Evolutionary conservation across 345 rosid species (phyloP), one percentile per base, ranked within the genome.

Genomic region (Hypericum androsaemum): DNA sequence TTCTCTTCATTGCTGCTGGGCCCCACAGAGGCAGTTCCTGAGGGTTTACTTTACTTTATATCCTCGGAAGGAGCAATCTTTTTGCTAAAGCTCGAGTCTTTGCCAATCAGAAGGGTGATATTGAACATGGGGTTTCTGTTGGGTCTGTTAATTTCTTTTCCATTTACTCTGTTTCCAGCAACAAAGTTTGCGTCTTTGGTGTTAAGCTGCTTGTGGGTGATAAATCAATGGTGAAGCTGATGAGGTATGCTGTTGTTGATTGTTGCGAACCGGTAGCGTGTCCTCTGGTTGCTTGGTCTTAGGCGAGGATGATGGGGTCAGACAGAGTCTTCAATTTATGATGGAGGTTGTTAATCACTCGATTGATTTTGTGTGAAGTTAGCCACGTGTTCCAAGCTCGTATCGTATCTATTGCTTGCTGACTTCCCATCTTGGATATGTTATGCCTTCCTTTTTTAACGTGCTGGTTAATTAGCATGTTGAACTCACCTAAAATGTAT

Each of bases 121-220:
- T 62, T 17, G 66, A 67, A 49, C 86, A 82, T 42, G 94, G 88
- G 60, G 72, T 77, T 54, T 74, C 83, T 11, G 48, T 56, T 71
- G 94, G 88, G 53, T 84, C 96, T 43, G 65, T 73, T 51, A 88
- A 88, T 73, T 84, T 67, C 57, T 88, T 88, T 47, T 73, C 67
- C 12, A 52, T 88, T 72, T 64, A 82, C 63, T 84, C 81, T 15
- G 65, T 78, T 62, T 77, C 84, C 1, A 72, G 73, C 63, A 71
- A 75, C 14, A 88, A 74, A 64, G 62, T 84, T 53, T 62, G 76
- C 59, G 74, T 84, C 40, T 88, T 80, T 61, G 82, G 80, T 32
- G 72, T 78, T 17, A 82, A 74, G 68, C 54, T 60, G 10, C 53
- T 68, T 57, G 64, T 39, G 22, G 62, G 63, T 22, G 67, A 57